Percentiles rank a stretch among this genome's conserved stretches.
Conservation (phyloP, 1,284 basidiomycete genomes). For the Wolfiporia cocos region DNA sequence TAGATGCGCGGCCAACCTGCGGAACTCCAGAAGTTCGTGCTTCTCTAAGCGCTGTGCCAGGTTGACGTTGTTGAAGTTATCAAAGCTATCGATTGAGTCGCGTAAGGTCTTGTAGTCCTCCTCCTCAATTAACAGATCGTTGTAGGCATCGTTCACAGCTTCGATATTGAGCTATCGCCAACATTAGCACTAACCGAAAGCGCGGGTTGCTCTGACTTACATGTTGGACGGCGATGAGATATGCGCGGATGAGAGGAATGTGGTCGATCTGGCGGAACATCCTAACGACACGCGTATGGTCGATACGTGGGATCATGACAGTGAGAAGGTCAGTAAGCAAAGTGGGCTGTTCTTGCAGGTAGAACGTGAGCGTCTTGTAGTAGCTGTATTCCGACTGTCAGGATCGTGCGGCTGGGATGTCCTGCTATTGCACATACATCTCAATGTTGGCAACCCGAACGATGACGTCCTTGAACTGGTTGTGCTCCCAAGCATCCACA, state of each 20-base stretch:
- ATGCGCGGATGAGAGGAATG: slow-evolving; percentile 91
- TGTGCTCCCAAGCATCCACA: slow-evolving; percentile 97
- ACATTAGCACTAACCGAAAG: slow-evolving; percentile 6
- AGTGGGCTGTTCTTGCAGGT: slow-evolving; percentile 90
- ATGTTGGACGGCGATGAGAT: slow-evolving; percentile 95
- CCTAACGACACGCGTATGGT: slow-evolving; percentile 91
- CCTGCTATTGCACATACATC: slow-evolving; percentile 70
- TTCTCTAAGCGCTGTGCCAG: slow-evolving; percentile 86
- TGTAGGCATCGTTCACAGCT: slow-evolving; percentile 97
- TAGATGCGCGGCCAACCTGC: slow-evolving; percentile 88
- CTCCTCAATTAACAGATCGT: slow-evolving; percentile 95
- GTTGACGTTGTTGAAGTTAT: slow-evolving; percentile 93
- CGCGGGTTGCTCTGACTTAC: slow-evolving; percentile 36
- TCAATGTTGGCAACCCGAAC: slow-evolving; percentile 97
- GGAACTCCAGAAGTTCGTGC: slow-evolving; percentile 94
- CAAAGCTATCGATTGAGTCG: slow-evolving; percentile 94
- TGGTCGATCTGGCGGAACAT: slow-evolving; percentile 96
- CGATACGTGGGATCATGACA: slow-evolving; percentile 89
- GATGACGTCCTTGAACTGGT: slow-evolving; percentile 96
- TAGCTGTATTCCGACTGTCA: slow-evolving; percentile 44
- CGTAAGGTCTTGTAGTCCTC: slow-evolving; percentile 97
- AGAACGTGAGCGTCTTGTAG: slow-evolving; percentile 86
- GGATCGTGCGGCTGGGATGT: too few relatives aligned
- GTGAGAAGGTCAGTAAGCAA: slow-evolving; percentile 92
- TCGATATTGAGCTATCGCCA: slow-evolving; percentile 79